phyloP scores from a whole-genome alignment of 2,329 filamentous ascomycete genomes.

The Chrysosporium queenslandicum region DNA sequence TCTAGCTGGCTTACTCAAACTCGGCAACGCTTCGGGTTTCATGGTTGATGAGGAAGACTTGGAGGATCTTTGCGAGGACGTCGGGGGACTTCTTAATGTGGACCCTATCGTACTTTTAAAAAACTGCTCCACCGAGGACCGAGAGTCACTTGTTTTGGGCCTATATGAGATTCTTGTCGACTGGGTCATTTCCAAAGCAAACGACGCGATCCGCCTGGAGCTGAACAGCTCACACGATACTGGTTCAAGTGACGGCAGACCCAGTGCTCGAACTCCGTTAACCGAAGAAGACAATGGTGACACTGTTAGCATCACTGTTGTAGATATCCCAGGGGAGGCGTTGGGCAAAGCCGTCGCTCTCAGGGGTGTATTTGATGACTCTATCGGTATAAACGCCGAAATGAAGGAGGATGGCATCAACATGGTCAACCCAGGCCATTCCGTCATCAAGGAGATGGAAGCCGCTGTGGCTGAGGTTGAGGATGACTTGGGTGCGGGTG shows the following conservation, averaged over 20 bases:
- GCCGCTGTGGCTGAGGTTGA: slow-evolving; percentile 66
- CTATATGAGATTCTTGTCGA: slow-evolving; percentile 92
- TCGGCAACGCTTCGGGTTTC: slow-evolving; percentile 83
- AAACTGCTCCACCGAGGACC: slow-evolving; percentile 74
- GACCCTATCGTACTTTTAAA: slow-evolving; percentile 71
- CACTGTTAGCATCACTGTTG: slow-evolving; percentile 76
- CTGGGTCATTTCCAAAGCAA: slow-evolving; percentile 85
- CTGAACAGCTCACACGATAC: slow-evolving; percentile 56
- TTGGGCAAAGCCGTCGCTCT: slow-evolving; percentile 83
- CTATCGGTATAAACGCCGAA: slow-evolving; percentile 84
- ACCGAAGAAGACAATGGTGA: slow-evolving; percentile 64
- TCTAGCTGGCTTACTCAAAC: slow-evolving; percentile 75
- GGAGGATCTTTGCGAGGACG: slow-evolving; percentile 81
- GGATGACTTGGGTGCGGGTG: slow-evolving; percentile 65
- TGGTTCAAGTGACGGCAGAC: slow-evolving; percentile 56
- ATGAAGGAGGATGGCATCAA: slow-evolving; percentile 93
- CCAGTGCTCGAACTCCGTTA: slow-evolving; percentile 52
- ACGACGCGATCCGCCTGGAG: slow-evolving; percentile 69
- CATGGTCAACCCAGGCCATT: slow-evolving; percentile 62
- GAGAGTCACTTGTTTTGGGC: slow-evolving; percentile 69
- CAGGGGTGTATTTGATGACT: slow-evolving; percentile 85
- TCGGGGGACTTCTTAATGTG: slow-evolving; percentile 71
- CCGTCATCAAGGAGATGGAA: slow-evolving; percentile 78
- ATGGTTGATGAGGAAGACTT: slow-evolving; percentile 72
- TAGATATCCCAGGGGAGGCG: slow-evolving; percentile 71